Evolutionary conservation across 768 basidiomycete genomes (phyloP).

Genomic region (Rhizopogon roseolus): DNA sequence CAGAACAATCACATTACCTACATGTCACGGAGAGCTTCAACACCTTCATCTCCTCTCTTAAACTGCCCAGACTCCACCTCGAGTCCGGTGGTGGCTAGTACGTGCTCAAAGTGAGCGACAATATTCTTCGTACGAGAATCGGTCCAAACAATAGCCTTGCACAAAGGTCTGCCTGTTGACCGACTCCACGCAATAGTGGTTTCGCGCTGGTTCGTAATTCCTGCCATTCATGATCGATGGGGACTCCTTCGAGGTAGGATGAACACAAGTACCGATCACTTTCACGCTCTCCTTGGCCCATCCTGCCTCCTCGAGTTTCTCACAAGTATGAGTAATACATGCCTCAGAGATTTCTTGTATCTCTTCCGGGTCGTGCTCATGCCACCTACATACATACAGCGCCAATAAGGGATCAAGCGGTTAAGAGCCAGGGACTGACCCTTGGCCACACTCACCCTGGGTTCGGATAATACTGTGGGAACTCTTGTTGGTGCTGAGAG

Average conservation of each 20-base stretch:
- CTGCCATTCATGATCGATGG: constrained; percentile 27
- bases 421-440: neutral
- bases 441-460: constrained; percentile 57
- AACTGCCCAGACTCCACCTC: constrained; percentile 61
- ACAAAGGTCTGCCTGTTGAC: constrained; percentile 82
- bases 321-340: constrained; percentile 72
- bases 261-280: constrained; percentile 69
- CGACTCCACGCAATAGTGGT: constrained; percentile 93
- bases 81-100: constrained; percentile 70
- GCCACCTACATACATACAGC: constrained; percentile 58
- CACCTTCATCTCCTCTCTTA: constrained; percentile 67
- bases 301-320: constrained; percentile 66
- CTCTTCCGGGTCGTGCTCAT: constrained; percentile 88
- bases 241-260: neutral
- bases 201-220: constrained; percentile 97
- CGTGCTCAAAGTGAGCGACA: constrained; percentile 75
- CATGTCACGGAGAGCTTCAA: constrained; percentile 63
- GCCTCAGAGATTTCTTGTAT: constrained; percentile 69
- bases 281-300: constrained; percentile 82
- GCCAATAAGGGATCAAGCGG: neutral
- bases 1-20: constrained; percentile 30
- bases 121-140: constrained; percentile 88
- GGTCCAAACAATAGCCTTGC: constrained; percentile 92
- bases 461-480: constrained; percentile 88
- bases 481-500: constrained; percentile 87